Evolutionary conservation across 2,329 filamentous ascomycete genomes (phyloP).

Genomic region (Endoconidiophora polonica): DNA sequence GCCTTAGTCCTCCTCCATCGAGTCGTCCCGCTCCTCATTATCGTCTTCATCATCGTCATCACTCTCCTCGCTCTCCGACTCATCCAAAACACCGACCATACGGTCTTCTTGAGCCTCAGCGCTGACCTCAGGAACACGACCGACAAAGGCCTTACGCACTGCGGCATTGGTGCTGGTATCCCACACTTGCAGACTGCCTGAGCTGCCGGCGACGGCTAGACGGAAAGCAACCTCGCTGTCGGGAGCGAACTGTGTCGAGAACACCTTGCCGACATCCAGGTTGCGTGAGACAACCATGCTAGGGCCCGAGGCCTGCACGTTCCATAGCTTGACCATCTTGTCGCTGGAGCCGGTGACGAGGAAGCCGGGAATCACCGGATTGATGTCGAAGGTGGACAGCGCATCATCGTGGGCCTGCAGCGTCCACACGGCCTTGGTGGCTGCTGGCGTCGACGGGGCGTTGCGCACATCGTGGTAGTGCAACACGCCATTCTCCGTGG

Average conservation of each 20-base stretch:
- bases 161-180: slow-evolving; percentile 86
- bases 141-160: slow-evolving; percentile 68
- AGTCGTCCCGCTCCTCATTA: slow-evolving; percentile 27
- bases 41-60: slow-evolving; percentile 36
- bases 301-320: slow-evolving; percentile 63
- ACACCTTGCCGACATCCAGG: slow-evolving; percentile 86
- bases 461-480: slow-evolving; percentile 82
- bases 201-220: slow-evolving; percentile 84
- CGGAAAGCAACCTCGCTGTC: slow-evolving; percentile 84
- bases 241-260: slow-evolving; percentile 77
- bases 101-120: slow-evolving; percentile 54
- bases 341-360: slow-evolving; percentile 87
- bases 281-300: slow-evolving; percentile 85
- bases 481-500: slow-evolving; percentile 79
- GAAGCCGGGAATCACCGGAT: slow-evolving; percentile 76
- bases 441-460: slow-evolving; percentile 52
- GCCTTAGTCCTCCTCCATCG: slow-evolving; percentile 39
- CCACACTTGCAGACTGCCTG: slow-evolving; percentile 86
- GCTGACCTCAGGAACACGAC: slow-evolving; percentile 41
- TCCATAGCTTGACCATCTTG: slow-evolving; percentile 94
- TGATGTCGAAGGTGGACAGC: slow-evolving; percentile 84
- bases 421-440: slow-evolving; percentile 79
- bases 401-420: slow-evolving; percentile 90
- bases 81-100: slow-evolving; percentile 54
- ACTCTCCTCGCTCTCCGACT: slow-evolving; percentile 49